Percentiles rank a stretch among this genome's conserved stretches.
Evolutionary conservation across 2,329 filamentous ascomycete genomes (phyloP).

Genomic region (Fusarium papillatum): DNA sequence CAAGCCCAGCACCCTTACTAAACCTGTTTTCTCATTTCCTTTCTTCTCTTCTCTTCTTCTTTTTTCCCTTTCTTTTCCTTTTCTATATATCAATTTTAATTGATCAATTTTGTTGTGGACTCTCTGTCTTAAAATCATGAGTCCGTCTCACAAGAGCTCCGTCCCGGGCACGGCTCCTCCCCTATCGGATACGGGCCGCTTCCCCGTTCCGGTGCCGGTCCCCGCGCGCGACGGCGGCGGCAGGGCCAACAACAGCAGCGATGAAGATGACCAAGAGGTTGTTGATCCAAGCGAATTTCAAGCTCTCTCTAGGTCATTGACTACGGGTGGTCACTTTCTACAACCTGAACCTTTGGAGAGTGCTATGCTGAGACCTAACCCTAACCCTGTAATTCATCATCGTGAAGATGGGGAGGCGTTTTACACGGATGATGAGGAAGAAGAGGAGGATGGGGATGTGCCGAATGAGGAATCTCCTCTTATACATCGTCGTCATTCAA

Average conservation of each 20-base stretch:
- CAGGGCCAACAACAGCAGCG: conserved; percentile 6
- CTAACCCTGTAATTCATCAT: conserved; percentile 29
- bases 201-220: conserved; percentile 33
- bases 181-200: conserved; percentile 15
- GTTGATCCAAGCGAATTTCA: conserved; percentile 42
- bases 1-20: conserved; percentile 5
- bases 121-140: conserved; percentile 15
- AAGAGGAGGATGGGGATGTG: conserved; percentile 13
- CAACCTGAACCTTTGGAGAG: conserved; percentile 58
- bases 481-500: conserved; percentile 31
- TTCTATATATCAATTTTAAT: background rate
- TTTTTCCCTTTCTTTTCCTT: background rate
- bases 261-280: conserved; percentile 24
- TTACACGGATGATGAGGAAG: conserved; percentile 18
- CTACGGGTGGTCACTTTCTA: conserved; percentile 52
- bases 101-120: background rate
- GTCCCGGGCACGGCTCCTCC: conserved; percentile 2
- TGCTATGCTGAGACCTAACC: conserved; percentile 52
- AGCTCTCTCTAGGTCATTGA: conserved; percentile 55
- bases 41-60: background rate
- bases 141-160: conserved; percentile 13
- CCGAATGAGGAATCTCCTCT: conserved; percentile 45
- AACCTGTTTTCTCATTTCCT: conserved; percentile 14
- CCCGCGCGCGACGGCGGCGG: conserved; percentile 21
- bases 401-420: conserved; percentile 22